These are phyloP conservation scores for Hylodesmum podocarpum DNA, from an alignment of 306 rosid species.

Conservation along the genomic window DNA sequence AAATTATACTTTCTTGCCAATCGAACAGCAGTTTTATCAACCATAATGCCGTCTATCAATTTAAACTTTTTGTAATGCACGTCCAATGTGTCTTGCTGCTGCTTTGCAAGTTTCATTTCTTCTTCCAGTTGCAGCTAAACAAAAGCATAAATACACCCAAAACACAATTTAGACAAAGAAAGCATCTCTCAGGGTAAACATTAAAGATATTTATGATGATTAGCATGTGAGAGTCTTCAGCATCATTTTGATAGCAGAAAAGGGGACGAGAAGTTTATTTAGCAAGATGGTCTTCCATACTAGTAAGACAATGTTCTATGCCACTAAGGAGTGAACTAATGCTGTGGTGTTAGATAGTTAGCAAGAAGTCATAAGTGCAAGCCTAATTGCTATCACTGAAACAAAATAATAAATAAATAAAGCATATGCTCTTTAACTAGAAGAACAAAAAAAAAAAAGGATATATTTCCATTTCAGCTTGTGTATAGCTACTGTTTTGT, in stretches of 20 bases:
- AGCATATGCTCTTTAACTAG: neutral
- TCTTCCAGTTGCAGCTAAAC: slow-evolving; percentile 51
- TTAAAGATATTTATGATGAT: neutral
- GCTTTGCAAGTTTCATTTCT: slow-evolving; percentile 64
- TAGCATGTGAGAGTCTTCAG: neutral
- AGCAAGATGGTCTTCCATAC: neutral
- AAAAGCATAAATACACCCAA: neutral
- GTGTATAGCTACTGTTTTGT: neutral
- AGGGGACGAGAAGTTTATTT: neutral
- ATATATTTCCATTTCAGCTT: neutral
- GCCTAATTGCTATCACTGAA: neutral
- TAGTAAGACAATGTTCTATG: neutral
- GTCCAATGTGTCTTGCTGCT: slow-evolving; percentile 55
- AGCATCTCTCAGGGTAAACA: neutral
- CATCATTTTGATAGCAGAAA: neutral
- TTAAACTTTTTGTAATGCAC: slow-evolving; percentile 55
- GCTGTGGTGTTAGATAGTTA: neutral
- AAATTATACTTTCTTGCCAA: slow-evolving; percentile 53
- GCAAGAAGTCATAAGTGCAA: neutral
- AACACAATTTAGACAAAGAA: slow-evolving; percentile 6
- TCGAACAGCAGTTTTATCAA: slow-evolving; percentile 59
- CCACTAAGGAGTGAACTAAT: neutral
- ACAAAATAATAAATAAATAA: neutral
- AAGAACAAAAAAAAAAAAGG: neutral
- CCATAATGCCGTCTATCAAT: slow-evolving; percentile 46